Conservation (phyloP, 2,329 filamentous ascomycete species). For the Ophioceras dolichostomum region DNA sequence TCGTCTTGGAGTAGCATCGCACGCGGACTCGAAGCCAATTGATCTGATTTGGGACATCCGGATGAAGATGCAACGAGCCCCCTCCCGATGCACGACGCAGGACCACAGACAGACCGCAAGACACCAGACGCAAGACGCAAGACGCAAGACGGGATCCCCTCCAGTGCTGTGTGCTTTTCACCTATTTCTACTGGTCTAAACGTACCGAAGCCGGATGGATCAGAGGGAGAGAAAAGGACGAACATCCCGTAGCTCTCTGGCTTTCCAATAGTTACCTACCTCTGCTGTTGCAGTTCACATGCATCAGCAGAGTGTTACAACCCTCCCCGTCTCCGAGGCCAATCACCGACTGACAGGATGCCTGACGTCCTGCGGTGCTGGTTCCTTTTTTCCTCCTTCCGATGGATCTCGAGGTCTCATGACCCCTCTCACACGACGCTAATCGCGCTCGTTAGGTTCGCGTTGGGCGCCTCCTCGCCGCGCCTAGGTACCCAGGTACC, state of each 20-base stretch:
- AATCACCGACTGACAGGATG: background rate
- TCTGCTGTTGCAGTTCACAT: background rate
- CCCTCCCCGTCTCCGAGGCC: background rate
- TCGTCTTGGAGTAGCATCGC: no score
- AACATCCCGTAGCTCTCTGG: background rate
- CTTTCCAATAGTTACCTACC: background rate
- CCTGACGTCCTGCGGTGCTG: background rate
- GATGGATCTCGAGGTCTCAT: conserved; percentile 1
- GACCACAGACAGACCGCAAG: no score
- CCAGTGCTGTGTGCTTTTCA: background rate
- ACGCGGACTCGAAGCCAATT: no score
- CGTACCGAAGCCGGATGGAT: background rate
- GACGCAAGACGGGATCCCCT: no score
- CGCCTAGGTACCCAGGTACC: no score
- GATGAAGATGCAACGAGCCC: no score
- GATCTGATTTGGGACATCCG: no score
- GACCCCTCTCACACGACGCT: conserved; percentile 1
- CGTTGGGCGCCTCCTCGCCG: no score
- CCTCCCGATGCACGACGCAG: no score
- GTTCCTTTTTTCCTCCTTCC: background rate
- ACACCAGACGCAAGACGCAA: background rate
- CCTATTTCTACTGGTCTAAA: background rate
- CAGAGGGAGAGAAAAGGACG: no score
- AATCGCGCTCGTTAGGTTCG: background rate
- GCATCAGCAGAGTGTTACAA: background rate